Percentiles rank a stretch among this genome's conserved stretches.
Conservation (phyloP, 2,329 filamentous ascomycete genomes). For the Epicoccum sorghinum region DNA sequence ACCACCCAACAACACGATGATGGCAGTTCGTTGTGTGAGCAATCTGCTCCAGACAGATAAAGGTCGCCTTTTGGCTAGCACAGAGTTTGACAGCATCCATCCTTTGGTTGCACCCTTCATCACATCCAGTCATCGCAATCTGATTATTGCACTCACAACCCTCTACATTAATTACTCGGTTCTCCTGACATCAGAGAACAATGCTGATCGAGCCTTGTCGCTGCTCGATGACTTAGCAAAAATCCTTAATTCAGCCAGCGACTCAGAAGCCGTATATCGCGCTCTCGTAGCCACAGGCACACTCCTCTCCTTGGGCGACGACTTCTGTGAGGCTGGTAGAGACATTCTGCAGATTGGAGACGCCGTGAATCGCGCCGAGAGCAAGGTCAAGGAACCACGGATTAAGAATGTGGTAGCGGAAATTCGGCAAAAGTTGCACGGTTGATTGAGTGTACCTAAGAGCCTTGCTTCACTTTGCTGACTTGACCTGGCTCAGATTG, state of each 20-base stretch:
- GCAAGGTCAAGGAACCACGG: conserved; percentile 64
- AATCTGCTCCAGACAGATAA: conserved; percentile 81
- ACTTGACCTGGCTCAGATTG: neutral
- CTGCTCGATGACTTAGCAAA: conserved; percentile 67
- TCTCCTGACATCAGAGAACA: conserved; percentile 61
- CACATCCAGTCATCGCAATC: conserved; percentile 69
- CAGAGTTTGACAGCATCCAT: conserved; percentile 65
- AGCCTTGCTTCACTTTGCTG: neutral
- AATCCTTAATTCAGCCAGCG: conserved; percentile 69
- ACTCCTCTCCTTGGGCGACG: conserved; percentile 66
- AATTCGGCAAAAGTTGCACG: conserved; percentile 58
- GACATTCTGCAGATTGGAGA: conserved; percentile 61
- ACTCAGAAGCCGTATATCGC: conserved; percentile 84
- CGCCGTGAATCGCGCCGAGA: conserved; percentile 56
- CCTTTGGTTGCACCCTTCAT: conserved; percentile 68
- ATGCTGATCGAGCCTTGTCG: conserved; percentile 56
- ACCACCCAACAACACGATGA: conserved; percentile 83
- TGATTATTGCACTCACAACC: conserved; percentile 82
- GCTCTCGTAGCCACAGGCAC: conserved; percentile 84
- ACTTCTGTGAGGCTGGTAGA: conserved; percentile 63
- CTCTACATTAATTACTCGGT: conserved; percentile 86
- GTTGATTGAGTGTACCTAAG: conserved; percentile 15
- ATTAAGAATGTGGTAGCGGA: conserved; percentile 66
- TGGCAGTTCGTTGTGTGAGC: conserved; percentile 78
- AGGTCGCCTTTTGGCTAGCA: conserved; percentile 66